Conservation (phyloP, 169 alveolate genomes). For the Babesia microti region DNA sequence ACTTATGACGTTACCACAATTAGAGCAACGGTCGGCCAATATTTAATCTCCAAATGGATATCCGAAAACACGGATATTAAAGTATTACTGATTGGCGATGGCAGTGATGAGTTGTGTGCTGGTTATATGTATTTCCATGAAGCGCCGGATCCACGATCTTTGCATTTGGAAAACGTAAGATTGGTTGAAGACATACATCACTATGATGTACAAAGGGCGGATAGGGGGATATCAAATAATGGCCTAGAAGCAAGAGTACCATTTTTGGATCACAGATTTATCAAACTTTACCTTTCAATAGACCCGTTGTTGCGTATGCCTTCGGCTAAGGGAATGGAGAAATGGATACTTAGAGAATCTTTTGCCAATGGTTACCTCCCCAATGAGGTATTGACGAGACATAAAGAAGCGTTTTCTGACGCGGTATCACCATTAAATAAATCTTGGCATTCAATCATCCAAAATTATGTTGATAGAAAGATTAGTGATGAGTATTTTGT, state of each 20-base stretch:
- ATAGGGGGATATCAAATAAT: constrained; percentile 73
- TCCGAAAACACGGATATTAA: constrained; percentile 59
- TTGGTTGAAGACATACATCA: constrained; percentile 58
- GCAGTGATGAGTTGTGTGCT: constrained; percentile 76
- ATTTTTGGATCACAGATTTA: constrained; percentile 52
- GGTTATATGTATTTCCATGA: constrained; percentile 76
- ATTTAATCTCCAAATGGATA: constrained; percentile 56
- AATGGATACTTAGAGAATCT: constrained; percentile 67
- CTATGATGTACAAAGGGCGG: constrained; percentile 70
- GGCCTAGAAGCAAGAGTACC: constrained; percentile 81
- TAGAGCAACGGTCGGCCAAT: constrained; percentile 80
- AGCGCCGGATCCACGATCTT: constrained; percentile 65
- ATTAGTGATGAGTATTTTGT: too few species aligned
- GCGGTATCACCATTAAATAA: too few species aligned
- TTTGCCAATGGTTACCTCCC: constrained; percentile 67
- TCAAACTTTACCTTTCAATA: constrained; percentile 16
- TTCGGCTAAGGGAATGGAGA: constrained; percentile 42
- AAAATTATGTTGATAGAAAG: too few species aligned
- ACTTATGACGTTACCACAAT: constrained; percentile 75
- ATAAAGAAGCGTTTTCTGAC: constrained; percentile 71
- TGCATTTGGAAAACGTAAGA: constrained; percentile 65
- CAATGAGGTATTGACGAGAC: constrained; percentile 68
- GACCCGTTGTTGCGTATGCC: constrained; percentile 34
- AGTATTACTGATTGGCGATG: constrained; percentile 76
- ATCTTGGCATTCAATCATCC: too few species aligned